Conservation (phyloP, 257 asterid genomes). For the Salvia hispanica region DNA sequence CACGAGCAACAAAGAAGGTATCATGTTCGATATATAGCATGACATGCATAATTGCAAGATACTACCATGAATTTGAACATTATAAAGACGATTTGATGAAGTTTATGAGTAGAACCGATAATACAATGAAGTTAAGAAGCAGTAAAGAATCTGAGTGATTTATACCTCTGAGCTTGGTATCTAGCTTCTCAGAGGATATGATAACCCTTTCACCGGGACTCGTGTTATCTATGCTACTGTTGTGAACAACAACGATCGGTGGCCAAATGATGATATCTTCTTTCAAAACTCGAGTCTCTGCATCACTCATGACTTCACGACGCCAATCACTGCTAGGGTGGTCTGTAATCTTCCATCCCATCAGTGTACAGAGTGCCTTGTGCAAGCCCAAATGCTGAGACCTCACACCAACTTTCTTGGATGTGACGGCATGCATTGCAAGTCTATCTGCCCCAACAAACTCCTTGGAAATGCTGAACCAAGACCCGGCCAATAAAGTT, state of each 20-base stretch:
- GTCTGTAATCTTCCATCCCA: slow-evolving; percentile 64
- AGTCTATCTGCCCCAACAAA: slow-evolving; percentile 57
- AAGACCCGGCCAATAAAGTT: slow-evolving; percentile 22
- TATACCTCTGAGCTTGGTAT: slow-evolving; percentile 55
- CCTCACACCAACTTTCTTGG: slow-evolving; percentile 47
- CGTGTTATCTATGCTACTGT: slow-evolving; percentile 44
- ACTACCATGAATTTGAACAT: not conserved
- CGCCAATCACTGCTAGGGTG: slow-evolving; percentile 48
- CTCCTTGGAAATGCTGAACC: slow-evolving; percentile 58
- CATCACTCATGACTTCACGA: slow-evolving; percentile 44
- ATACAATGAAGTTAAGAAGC: not conserved
- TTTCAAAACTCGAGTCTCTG: slow-evolving; percentile 46
- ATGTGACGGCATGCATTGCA: slow-evolving; percentile 62
- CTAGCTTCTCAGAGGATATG: slow-evolving; percentile 57
- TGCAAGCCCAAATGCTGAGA: slow-evolving; percentile 78
- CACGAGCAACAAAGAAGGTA: not conserved
- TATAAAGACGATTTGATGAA: not conserved
- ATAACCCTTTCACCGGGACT: slow-evolving; percentile 47
- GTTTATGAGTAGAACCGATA: not conserved
- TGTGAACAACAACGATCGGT: slow-evolving; percentile 63
- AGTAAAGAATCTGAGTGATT: slow-evolving; percentile 12
- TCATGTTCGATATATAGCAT: not conserved
- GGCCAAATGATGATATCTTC: slow-evolving; percentile 82
- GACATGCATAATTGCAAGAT: not conserved
- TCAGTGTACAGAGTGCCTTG: slow-evolving; percentile 64